Conservation (phyloP, 805 yeast species). For the Scheffersomyces coipomensis region DNA sequence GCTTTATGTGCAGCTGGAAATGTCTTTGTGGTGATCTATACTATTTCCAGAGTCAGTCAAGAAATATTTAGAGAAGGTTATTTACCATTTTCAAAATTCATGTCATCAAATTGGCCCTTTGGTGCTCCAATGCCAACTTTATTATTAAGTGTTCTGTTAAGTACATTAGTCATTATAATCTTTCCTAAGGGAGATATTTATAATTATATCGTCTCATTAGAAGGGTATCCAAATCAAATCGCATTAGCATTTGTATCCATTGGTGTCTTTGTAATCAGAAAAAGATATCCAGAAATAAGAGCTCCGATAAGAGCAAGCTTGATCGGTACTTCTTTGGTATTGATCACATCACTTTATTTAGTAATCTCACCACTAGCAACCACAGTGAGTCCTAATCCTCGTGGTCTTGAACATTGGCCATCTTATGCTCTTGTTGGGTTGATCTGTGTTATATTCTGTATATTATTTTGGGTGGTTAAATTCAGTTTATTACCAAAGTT, state of each 20-base stretch:
- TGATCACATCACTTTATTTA: conserved; percentile 47
- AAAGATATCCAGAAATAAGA: conserved; percentile 43
- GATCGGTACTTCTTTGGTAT: conserved; percentile 46
- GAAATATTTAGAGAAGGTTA: conserved; percentile 65
- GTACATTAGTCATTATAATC: conserved; percentile 36
- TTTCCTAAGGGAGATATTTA: conserved; percentile 51
- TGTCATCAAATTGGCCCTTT: conserved; percentile 57
- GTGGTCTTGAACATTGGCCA: conserved; percentile 42
- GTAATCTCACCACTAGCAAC: conserved; percentile 48
- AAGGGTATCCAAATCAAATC: conserved; percentile 49
- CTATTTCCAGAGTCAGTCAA: conserved; percentile 61
- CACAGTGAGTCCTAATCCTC: conserved; percentile 36
- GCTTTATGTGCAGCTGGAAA: conserved; percentile 65
- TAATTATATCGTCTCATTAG: conserved; percentile 50
- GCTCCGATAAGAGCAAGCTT: conserved; percentile 54
- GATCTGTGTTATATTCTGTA: conserved; percentile 40
- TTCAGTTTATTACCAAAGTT: conserved; percentile 49
- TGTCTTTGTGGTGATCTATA: conserved; percentile 58
- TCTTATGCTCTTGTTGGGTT: conserved; percentile 50
- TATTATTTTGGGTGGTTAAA: conserved; percentile 54
- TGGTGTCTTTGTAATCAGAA: conserved; percentile 57
- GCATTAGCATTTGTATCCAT: conserved; percentile 52
- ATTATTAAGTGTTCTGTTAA: conserved; percentile 39
- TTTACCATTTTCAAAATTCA: conserved; percentile 48
- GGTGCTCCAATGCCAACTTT: conserved; percentile 58